Percentiles rank a stretch among this genome's conserved stretches.
phyloP scores from a whole-genome alignment of 768 basidiomycete species.

The Podaxis sp. region DNA sequence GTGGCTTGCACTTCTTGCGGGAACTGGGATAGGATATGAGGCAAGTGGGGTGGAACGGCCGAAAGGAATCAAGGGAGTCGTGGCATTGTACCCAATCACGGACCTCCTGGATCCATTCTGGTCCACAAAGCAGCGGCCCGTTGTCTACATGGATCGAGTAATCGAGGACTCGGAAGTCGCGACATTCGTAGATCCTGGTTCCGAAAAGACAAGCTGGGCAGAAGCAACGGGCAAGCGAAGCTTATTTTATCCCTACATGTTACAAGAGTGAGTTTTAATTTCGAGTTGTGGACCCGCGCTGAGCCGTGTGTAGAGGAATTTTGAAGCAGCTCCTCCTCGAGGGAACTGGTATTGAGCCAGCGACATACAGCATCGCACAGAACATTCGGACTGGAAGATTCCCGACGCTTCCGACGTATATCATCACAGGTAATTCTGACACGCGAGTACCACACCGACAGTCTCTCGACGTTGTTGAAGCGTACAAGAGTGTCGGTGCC shows the following conservation, averaged over 20 bases:
- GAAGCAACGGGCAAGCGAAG: conserved; percentile 21
- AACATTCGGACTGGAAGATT: conserved; percentile 21
- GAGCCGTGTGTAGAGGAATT: conserved; percentile 20
- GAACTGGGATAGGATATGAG: conserved; percentile 31
- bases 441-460: conserved; percentile 29
- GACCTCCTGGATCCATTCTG: conserved; percentile 33
- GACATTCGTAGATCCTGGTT: conserved; percentile 25
- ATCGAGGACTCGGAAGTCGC: conserved; percentile 26
- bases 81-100: conserved; percentile 33
- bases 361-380: conserved; percentile 25
- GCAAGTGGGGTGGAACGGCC: conserved; percentile 28
- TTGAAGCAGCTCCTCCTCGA: conserved; percentile 26
- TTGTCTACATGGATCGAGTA: conserved; percentile 28
- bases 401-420: conserved; percentile 26
- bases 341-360: conserved; percentile 25
- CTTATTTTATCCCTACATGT: conserved; percentile 35
- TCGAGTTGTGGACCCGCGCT: background rate
- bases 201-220: conserved; percentile 20
- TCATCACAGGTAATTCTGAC: conserved; percentile 33
- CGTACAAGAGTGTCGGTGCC: conserved; percentile 19
- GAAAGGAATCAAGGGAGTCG: conserved; percentile 24
- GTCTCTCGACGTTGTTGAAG: conserved; percentile 28
- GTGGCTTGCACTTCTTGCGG: conserved; percentile 30
- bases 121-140: conserved; percentile 28
- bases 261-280: conserved; percentile 30